phyloP scores from a whole-genome alignment of 1,284 basidiomycete species.

The Meira nashicola region DNA sequence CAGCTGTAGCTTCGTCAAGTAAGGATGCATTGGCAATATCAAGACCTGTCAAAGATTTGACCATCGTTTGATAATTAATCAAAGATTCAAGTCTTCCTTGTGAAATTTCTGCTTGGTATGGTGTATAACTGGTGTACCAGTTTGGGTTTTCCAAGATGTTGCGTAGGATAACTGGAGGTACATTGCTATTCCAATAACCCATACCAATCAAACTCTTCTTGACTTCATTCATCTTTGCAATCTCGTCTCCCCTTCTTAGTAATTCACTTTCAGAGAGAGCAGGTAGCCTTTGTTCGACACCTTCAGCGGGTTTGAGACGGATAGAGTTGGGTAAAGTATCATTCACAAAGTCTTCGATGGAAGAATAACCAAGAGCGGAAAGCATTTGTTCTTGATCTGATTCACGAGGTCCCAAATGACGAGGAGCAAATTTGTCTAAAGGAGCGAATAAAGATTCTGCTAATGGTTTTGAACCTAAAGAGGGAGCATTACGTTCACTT shows the following conservation, averaged over 20 bases:
- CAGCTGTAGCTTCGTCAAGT: slow-evolving; percentile 50
- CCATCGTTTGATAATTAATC: slow-evolving; percentile 95
- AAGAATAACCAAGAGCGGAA: slow-evolving; percentile 37
- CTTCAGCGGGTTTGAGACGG: slow-evolving; percentile 60
- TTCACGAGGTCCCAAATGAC: slow-evolving; percentile 48
- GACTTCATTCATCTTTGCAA: slow-evolving; percentile 72
- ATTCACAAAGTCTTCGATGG: slow-evolving; percentile 42
- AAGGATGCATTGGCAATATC: slow-evolving; percentile 62
- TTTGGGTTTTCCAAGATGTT: slow-evolving; percentile 85
- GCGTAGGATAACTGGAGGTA: slow-evolving; percentile 48
- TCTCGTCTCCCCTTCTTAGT: slow-evolving; percentile 66
- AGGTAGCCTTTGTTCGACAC: slow-evolving; percentile 61
- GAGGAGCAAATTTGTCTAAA: slow-evolving; percentile 42
- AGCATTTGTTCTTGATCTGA: slow-evolving; percentile 40
- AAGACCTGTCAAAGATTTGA: slow-evolving; percentile 87
- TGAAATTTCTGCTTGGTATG: slow-evolving; percentile 81
- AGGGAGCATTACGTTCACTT: neutral
- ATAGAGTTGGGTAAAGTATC: slow-evolving; percentile 45
- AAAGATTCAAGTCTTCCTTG: slow-evolving; percentile 91
- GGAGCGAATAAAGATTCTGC: slow-evolving; percentile 33
- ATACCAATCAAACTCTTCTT: slow-evolving; percentile 94
- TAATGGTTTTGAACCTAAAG: slow-evolving; percentile 2
- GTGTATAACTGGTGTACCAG: slow-evolving; percentile 98
- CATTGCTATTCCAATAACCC: slow-evolving; percentile 71
- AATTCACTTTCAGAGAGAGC: slow-evolving; percentile 82